Percentiles rank a stretch among this genome's conserved stretches.
Evolutionary conservation across 179 eudicot genomes (phyloP).

Genomic region (Beta lomatogona): DNA sequence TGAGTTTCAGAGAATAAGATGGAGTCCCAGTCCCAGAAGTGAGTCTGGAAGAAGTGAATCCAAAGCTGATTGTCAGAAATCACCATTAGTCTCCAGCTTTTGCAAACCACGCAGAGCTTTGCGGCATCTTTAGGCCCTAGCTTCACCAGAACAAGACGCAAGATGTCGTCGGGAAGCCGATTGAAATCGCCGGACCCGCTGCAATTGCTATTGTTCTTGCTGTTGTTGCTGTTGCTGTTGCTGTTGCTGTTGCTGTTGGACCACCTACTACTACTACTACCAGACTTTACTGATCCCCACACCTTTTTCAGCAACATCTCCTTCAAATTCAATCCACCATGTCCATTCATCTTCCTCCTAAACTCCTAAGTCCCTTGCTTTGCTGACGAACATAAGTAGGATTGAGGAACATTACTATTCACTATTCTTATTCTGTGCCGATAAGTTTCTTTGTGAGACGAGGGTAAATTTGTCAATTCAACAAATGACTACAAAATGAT

Average conservation of each 20-base stretch:
- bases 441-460: too few relatives aligned
- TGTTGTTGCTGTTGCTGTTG: neutral
- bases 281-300: slow-evolving; percentile 4
- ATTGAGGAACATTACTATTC: too few relatives aligned
- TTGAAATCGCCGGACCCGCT: slow-evolving; percentile 53
- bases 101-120: slow-evolving; percentile 54
- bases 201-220: too few relatives aligned
- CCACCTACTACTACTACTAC: neutral
- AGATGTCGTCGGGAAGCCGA: slow-evolving; percentile 57
- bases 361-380: too few relatives aligned
- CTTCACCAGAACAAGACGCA: slow-evolving; percentile 49
- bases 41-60: slow-evolving; percentile 64
- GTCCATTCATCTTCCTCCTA: too few relatives aligned
- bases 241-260: too few relatives aligned
- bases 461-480: too few relatives aligned
- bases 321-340: neutral
- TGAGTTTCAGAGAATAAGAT: slow-evolving; percentile 13
- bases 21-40: slow-evolving; percentile 50
- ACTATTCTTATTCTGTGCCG: too few relatives aligned
- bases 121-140: slow-evolving; percentile 67
- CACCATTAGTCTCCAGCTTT: slow-evolving; percentile 55
- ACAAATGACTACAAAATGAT: too few relatives aligned
- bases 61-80: slow-evolving; percentile 64
- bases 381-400: too few relatives aligned
- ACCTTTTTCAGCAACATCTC: slow-evolving; percentile 15